Base-by-base conservation (phyloP, 192 early-diverging fungal species). In the Coemansia sp. region DNA sequence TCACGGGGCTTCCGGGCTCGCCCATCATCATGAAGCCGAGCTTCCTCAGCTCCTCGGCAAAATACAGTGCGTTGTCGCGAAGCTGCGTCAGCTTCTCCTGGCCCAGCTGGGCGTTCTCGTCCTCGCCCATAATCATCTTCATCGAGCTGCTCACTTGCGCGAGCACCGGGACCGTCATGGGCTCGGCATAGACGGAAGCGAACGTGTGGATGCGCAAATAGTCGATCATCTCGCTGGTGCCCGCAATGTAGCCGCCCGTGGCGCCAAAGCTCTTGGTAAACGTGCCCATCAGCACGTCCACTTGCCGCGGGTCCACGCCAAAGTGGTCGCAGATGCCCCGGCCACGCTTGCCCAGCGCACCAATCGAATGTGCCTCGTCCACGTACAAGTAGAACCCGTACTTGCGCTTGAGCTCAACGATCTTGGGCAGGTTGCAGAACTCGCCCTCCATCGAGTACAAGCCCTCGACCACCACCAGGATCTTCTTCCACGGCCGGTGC, bases 401-500 rank as follows among this genome's bases (percentile, higher is more conserved):
- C 70, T 88, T 86, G 66, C 85, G 84, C 62, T 91, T 92, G 60
- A 98, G 76, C 37, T 83, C 91, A 20, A 96, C 72, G 51, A 97
- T 85, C 51, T 89, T 88, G 28, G 93, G 94, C 39, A 97, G 70
- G 51, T 87, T 86, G 66, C 86, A 85, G 73, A 93, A 89, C 59
- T 86, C 87, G 40, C 96, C 96, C 67, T 98, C 96, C 96, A 98
- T 98, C 15, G 92, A 94, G 74, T 93, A 98, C 18, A 98, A 79
- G 37, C 93, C 93, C 63, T 98, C 94, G 23, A 98, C 93, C 30
- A 98, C 84, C 5, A 98, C 83, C 58, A 98, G 70, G 66, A 98
- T 98, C 79, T 98, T 98, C 77, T 94, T 96, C 96, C 96, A 98
- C 11, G 93, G 96, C 30, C 96, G 85, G 69, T 97, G 94, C 7